Conservation (phyloP, 192 early-diverging fungal species). For the Coemansia aciculifera region DNA sequence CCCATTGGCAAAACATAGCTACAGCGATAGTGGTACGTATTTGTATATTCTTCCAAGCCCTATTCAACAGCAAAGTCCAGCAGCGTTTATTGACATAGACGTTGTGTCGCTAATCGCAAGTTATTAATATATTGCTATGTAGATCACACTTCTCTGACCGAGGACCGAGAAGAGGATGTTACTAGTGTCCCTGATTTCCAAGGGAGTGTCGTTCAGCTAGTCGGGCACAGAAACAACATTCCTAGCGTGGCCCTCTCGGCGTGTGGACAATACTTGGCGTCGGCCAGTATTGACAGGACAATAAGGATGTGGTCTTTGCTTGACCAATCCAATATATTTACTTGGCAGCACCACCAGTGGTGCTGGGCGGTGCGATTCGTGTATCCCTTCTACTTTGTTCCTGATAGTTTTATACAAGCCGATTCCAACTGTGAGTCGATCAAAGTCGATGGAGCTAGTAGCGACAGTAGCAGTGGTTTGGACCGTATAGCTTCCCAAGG, state of each 20-base stretch:
- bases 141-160: neutral
- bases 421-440: neutral
- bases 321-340: slow-evolving; percentile 12
- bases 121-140: neutral
- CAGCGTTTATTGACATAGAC: neutral
- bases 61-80: neutral
- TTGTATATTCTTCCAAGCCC: neutral
- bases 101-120: neutral
- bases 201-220: slow-evolving; percentile 8
- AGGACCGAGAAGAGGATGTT: neutral
- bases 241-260: slow-evolving; percentile 37
- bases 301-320: slow-evolving; percentile 34
- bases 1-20: neutral
- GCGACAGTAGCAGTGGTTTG: neutral
- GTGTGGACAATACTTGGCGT: slow-evolving; percentile 34
- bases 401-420: neutral
- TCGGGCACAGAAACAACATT: slow-evolving; percentile 29
- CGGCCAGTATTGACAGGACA: slow-evolving; percentile 44
- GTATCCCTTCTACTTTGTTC: slow-evolving; percentile 40
- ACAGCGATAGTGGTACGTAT: neutral
- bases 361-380: slow-evolving; percentile 46
- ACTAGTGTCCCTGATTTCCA: slow-evolving; percentile 4
- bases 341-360: slow-evolving; percentile 23
- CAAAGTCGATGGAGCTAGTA: neutral
- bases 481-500: neutral